Percentiles rank a stretch among this genome's conserved stretches.
These are phyloP conservation scores for Solanum bulbocastanum DNA, from an alignment of 257 asterid species.

Conservation along the genomic window DNA sequence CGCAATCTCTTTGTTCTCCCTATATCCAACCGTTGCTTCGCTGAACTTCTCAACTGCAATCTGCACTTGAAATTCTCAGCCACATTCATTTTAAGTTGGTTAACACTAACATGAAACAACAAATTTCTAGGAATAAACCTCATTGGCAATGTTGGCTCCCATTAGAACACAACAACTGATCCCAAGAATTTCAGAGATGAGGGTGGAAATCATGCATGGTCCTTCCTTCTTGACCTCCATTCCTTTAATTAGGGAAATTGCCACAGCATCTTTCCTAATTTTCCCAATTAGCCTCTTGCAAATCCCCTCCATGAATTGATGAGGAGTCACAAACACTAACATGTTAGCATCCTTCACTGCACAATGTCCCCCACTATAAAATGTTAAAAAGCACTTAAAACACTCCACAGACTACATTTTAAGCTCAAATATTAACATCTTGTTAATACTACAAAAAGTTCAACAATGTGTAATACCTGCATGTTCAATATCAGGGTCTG, in stretches of 20 bases:
- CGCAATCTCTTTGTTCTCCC: conserved; percentile 51
- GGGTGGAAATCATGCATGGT: conserved; percentile 84
- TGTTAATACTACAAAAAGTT: neutral
- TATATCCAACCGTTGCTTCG: conserved; percentile 83
- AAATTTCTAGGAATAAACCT: conserved; percentile 28
- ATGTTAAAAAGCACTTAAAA: neutral
- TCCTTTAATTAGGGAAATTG: conserved; percentile 72
- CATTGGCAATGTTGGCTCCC: conserved; percentile 94
- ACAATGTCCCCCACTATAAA: neutral
- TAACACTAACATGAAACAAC: neutral
- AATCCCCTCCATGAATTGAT: conserved; percentile 89
- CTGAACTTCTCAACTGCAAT: conserved; percentile 86
- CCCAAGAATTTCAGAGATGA: conserved; percentile 57
- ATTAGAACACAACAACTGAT: conserved; percentile 69
- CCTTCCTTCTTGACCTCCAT: conserved; percentile 96
- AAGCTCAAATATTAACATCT: neutral
- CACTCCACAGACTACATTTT: neutral
- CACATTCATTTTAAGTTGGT: neutral
- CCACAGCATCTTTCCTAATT: conserved; percentile 46
- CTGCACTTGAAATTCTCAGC: conserved; percentile 20
- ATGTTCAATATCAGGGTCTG: conserved; percentile 65
- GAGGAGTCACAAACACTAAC: conserved; percentile 88
- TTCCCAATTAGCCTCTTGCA: conserved; percentile 63
- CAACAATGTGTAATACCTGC: conserved; percentile 35
- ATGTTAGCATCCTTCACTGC: conserved; percentile 69